These are phyloP conservation scores for Picea abies DNA, from an alignment of 83 land plant genomes.

Conservation along the genomic window DNA sequence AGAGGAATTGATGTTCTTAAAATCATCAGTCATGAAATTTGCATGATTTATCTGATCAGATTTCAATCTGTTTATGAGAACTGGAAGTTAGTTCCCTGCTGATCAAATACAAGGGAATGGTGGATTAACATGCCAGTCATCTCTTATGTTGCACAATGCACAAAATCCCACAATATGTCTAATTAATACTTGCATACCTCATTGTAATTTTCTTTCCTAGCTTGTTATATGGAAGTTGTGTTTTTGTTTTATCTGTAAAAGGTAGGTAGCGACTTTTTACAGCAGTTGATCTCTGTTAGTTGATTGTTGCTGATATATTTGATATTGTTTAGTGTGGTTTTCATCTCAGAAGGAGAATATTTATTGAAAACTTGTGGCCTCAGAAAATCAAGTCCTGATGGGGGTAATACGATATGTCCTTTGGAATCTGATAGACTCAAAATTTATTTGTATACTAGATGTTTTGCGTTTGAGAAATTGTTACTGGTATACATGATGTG, in stretches of 20 bases:
- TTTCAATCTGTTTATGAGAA: slow-evolving; percentile 1
- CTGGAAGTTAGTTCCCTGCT: not conserved
- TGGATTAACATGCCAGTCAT: not conserved
- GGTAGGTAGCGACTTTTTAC: too few relatives aligned
- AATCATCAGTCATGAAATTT: not conserved
- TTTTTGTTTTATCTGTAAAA: not conserved
- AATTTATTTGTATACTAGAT: too few relatives aligned
- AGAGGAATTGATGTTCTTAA: slow-evolving; percentile 16
- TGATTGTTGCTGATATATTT: too few relatives aligned
- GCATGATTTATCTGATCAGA: not conserved
- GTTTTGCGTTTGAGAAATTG: too few relatives aligned
- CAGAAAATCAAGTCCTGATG: too few relatives aligned
- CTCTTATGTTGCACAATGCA: not conserved
- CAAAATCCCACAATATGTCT: not conserved
- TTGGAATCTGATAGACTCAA: too few relatives aligned
- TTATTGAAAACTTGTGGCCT: too few relatives aligned
- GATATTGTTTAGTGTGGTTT: too few relatives aligned
- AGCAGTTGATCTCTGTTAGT: too few relatives aligned
- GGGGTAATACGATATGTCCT: too few relatives aligned
- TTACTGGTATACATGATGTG: too few relatives aligned
- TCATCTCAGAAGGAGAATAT: too few relatives aligned
- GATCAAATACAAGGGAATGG: not conserved
- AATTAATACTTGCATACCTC: not conserved
- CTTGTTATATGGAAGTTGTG: not conserved
- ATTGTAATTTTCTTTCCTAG: not conserved